These are phyloP conservation scores for Stenocarpella maydis DNA, from an alignment of 2,329 filamentous ascomycete genomes.

Conservation along the genomic window DNA sequence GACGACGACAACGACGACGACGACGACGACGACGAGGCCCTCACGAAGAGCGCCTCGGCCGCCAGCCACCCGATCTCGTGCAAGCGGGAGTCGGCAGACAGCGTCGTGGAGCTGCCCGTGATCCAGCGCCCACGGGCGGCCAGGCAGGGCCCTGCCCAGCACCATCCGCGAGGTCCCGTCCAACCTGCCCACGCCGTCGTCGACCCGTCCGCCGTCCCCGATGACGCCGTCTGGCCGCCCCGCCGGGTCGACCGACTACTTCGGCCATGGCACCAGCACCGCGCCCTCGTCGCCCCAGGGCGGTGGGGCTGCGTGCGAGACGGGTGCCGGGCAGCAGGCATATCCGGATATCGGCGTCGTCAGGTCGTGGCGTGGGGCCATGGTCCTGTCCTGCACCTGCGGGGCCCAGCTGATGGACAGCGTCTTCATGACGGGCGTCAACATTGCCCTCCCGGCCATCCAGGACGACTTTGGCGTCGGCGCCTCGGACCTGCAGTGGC, in stretches of 20 bases:
- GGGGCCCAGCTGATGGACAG: constrained; percentile 54
- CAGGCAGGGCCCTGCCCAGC: constrained; percentile 25
- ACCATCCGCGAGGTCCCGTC: constrained; percentile 32
- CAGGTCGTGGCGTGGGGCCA: constrained; percentile 47
- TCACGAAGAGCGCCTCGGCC: constrained; percentile 26
- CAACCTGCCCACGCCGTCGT: constrained; percentile 26
- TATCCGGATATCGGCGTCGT: constrained; percentile 36
- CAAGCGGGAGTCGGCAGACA: constrained; percentile 27
- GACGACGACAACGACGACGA: constrained; percentile 16
- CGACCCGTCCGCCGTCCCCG: constrained; percentile 20
- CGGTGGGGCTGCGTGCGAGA: constrained; percentile 24
- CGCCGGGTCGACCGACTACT: constrained; percentile 3
- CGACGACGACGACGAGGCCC: constrained; percentile 19
- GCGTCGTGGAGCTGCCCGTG: constrained; percentile 29
- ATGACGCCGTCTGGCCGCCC: constrained; percentile 10
- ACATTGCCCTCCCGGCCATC: constrained; percentile 51
- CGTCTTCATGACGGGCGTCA: constrained; percentile 53
- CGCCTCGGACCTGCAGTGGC: constrained; percentile 49
- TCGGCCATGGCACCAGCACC: neutral
- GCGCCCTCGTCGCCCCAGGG: constrained; percentile 9
- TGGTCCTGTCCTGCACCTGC: constrained; percentile 50
- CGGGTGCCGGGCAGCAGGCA: constrained; percentile 9
- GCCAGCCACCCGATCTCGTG: constrained; percentile 23
- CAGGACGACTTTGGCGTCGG: constrained; percentile 41
- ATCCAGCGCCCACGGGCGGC: constrained; percentile 28